Evolutionary conservation across 2,329 filamentous ascomycete genomes (phyloP), one percentile per base, ranked within the genome.

Genomic region (Leptographium radiaticola): DNA sequence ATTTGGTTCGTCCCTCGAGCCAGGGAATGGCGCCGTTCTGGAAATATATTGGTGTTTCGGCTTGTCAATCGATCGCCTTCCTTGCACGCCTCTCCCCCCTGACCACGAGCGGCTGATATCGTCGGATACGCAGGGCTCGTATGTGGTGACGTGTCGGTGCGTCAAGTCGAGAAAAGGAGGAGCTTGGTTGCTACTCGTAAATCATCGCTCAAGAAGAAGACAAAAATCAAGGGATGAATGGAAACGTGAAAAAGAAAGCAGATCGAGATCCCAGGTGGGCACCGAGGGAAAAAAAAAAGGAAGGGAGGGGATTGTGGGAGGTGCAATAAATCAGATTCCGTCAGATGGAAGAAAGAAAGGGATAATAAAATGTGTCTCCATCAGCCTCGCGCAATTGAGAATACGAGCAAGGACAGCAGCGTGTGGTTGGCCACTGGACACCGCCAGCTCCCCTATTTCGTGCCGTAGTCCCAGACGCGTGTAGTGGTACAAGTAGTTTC

Each of bases 241-340:
- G 76, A 75, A 59, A 79, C 39, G 79, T 64, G 82, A 79, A 82
- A 81, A 66, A 15, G 33, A 36, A 34, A 8, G 31, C 13, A 30
- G 39, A 40, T 48, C 30, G 25, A 13, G 43, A 33, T 45, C 13
- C 44, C 15, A 43, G 48, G 42, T 18, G 50, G 33, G 20, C 18
- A 39, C 10, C 25, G 30, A 30, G 43, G 18, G 39, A 42, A 49
- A 36, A 45, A 45, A 42, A 49, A 45, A 49, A 31, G 18, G 42
- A 40, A 33, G 38, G 44, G 30, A 48, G 36, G 45, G 45, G 51
- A 6, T 12, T 53, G 30, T 48, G 25, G 48, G 33, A 31, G 50
- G 31, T 52, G 42, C 30, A 30, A 20, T 6, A 25, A 49, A 12
- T 20, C 47, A 31, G 18, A 38, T 45, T 52, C 42, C 43, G 43